Percentiles rank a stretch among this genome's conserved stretches.
phyloP scores from a whole-genome alignment of 164 flowering plant species.

The Annona squamosa region DNA sequence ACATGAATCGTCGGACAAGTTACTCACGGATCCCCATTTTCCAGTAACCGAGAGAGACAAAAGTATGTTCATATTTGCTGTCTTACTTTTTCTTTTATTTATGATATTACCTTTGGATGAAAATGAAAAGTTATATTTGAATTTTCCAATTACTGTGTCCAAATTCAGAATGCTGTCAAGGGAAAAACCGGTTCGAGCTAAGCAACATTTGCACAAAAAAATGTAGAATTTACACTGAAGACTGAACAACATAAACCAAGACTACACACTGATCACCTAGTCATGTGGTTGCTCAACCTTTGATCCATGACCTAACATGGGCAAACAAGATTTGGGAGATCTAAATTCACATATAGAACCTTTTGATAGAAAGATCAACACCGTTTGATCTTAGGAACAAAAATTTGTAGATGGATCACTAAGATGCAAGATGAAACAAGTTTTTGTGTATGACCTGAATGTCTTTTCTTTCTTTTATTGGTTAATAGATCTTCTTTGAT shows the following conservation, averaged over 20 bases:
- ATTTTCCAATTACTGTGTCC: neutral
- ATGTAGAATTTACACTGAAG: neutral
- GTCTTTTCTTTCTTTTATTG: too few relatives aligned
- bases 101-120: neutral
- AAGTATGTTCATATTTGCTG: neutral
- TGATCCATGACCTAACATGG: neutral
- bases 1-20: neutral
- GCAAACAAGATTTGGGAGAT: neutral
- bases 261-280: neutral
- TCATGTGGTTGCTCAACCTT: too few relatives aligned
- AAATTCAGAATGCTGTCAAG: neutral
- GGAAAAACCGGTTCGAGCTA: neutral
- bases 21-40: neutral
- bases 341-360: too few relatives aligned
- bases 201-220: neutral
- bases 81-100: neutral
- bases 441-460: too few relatives aligned
- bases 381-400: too few relatives aligned
- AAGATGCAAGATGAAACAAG: too few relatives aligned
- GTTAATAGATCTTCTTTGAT: too few relatives aligned
- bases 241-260: neutral
- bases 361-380: too few relatives aligned
- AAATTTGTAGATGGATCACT: too few relatives aligned
- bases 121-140: neutral
- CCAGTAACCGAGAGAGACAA: neutral